Conservation (phyloP, 2,329 filamentous ascomycete genomes). For the Coleophoma crateriformis region DNA sequence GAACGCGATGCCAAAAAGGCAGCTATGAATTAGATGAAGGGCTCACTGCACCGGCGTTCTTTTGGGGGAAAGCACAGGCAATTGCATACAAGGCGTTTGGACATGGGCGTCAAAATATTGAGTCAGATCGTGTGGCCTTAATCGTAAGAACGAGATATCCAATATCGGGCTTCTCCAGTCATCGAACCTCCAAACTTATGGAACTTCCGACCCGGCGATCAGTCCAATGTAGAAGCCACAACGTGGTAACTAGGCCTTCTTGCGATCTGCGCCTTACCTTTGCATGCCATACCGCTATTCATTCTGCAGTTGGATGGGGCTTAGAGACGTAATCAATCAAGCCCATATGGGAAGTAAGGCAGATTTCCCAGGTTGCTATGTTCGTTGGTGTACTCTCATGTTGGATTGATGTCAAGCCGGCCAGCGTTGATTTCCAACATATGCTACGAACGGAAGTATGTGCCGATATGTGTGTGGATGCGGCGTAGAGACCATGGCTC, state of each 20-base stretch:
- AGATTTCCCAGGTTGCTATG: no score
- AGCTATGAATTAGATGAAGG: conserved; percentile 18
- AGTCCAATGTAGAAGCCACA: conserved; percentile 1
- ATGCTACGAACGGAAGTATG: no score
- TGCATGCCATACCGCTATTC: conserved; percentile 7
- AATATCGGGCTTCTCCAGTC: conserved; percentile 6
- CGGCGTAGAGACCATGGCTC: background rate
- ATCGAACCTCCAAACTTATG: no score
- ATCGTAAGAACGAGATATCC: conserved; percentile 1
- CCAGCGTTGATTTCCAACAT: no score
- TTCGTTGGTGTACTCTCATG: no score
- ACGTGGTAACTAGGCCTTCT: conserved; percentile 5
- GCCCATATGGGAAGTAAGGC: no score
- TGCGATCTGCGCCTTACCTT: conserved; percentile 10
- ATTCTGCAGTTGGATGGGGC: no score
- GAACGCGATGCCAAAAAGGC: conserved; percentile 38
- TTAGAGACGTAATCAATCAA: no score
- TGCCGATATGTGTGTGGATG: no score
- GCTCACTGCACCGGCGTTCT: conserved; percentile 16
- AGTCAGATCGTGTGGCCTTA: conserved; percentile 5
- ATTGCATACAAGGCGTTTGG: conserved; percentile 18
- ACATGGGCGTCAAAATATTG: conserved; percentile 11
- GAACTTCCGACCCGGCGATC: conserved; percentile 9
- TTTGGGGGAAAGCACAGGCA: conserved; percentile 6
- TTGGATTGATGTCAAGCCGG: no score